Conservation (phyloP, 2,329 filamentous ascomycete genomes). For the Venturia asperata region DNA sequence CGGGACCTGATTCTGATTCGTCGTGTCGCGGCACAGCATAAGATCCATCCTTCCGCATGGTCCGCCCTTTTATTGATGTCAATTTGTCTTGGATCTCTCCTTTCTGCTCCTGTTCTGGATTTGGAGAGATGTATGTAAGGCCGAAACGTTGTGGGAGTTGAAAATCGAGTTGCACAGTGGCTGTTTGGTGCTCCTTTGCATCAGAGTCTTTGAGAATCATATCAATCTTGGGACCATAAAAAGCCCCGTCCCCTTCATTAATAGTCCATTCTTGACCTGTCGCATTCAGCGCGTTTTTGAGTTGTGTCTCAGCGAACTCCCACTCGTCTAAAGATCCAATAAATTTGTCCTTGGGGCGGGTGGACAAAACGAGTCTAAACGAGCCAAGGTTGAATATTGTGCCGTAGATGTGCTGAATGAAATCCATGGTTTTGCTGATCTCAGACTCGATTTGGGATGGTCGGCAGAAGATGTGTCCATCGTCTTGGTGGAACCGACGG, state of each 20-base stretch:
- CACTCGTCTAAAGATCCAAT: conserved; percentile 69
- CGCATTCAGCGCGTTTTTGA: conserved; percentile 55
- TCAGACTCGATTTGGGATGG: conserved; percentile 67
- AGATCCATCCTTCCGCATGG: conserved; percentile 23
- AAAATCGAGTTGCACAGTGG: conserved; percentile 84
- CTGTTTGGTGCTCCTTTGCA: conserved; percentile 82
- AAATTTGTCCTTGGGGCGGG: conserved; percentile 65
- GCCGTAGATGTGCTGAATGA: conserved; percentile 63
- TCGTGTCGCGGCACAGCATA: neutral
- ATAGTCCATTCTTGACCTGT: conserved; percentile 63
- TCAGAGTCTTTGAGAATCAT: conserved; percentile 72
- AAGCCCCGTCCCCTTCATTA: conserved; percentile 77
- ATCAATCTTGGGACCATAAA: conserved; percentile 90
- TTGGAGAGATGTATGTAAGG: conserved; percentile 64
- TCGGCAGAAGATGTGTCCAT: conserved; percentile 84
- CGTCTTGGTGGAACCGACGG: conserved; percentile 81
- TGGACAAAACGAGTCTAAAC: conserved; percentile 72
- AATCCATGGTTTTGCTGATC: conserved; percentile 65
- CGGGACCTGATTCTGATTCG: conserved; percentile 44
- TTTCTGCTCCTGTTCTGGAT: conserved; percentile 53
- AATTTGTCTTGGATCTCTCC: conserved; percentile 27
- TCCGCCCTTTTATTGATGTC: conserved; percentile 22
- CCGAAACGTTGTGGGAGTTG: conserved; percentile 78
- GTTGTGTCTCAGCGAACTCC: conserved; percentile 59
- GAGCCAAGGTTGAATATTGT: conserved; percentile 60